Base-by-base conservation (phyloP, 1,284 basidiomycete genomes). In the Apiotrichum gracile region DNA sequence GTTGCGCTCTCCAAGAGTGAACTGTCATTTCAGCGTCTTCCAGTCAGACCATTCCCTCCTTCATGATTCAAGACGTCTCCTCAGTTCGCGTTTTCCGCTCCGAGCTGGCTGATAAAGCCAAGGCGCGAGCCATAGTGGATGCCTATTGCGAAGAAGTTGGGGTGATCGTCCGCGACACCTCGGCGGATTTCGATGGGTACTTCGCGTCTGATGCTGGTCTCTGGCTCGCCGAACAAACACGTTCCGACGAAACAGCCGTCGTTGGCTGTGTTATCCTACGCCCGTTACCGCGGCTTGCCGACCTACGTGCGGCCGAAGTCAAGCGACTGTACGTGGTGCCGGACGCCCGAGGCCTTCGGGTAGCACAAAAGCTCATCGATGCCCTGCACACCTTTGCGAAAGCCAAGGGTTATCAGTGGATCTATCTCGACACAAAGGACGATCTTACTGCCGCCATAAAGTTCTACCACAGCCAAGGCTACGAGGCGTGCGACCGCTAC, bases 11-110 rank as follows among this genome's bases (percentile, higher is more conserved):
- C n/a, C n/a, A n/a, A n/a, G n/a, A n/a, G n/a, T n/a, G n/a, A n/a
- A n/a, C n/a, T n/a, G n/a, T n/a, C n/a, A n/a, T n/a, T n/a, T n/a
- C n/a, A n/a, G n/a, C n/a, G n/a, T n/a, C n/a, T n/a, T n/a, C n/a
- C n/a, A n/a, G n/a, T n/a, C n/a, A n/a, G n/a, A n/a, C n/a, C n/a
- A n/a, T n/a, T n/a, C n/a, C n/a, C n/a, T n/a, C n/a, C n/a, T n/a
- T n/a, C n/a, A n/a, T 98, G 29, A 82, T 97, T 37, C 81, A 82
- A 43, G 92, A 91, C 0, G 78, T 98, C 44, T 98, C 98, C 71
- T 85, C 92, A 22, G 91, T 94, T 69, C 91, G 87, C 19, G 81
- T 83, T 35, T 76, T 91, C 66, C 81, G 92, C 65, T 81, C 68
- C 38, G 48, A 53, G n/a, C 60, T 68, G 5, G 60, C 71, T 34